Conservation (phyloP, 2,329 filamentous ascomycete genomes). For the Dendryphion nanum region DNA sequence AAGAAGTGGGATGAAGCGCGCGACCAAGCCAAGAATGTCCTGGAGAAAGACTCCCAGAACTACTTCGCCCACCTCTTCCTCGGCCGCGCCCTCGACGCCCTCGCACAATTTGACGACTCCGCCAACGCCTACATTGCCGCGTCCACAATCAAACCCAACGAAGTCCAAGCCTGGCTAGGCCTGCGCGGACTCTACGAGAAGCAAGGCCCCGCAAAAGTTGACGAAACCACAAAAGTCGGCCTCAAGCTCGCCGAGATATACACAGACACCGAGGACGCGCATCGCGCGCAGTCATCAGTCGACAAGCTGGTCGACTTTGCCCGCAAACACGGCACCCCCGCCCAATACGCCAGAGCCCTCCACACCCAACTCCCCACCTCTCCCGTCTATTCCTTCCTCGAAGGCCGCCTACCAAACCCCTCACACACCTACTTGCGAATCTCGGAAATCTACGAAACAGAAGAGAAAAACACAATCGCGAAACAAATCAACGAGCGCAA, state of each 20-base stretch:
- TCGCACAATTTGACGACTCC: slow-evolving; percentile 67
- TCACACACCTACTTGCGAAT: slow-evolving; percentile 78
- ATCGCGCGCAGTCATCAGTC: slow-evolving; percentile 62
- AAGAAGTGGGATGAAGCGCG: slow-evolving; percentile 77
- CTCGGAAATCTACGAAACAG: slow-evolving; percentile 77
- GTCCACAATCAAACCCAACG: slow-evolving; percentile 67
- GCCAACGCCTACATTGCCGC: slow-evolving; percentile 75
- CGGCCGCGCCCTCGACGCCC: slow-evolving; percentile 79
- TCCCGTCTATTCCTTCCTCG: slow-evolving; percentile 75
- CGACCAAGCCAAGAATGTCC: slow-evolving; percentile 64
- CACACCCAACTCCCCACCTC: slow-evolving; percentile 76
- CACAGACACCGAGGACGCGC: slow-evolving; percentile 60
- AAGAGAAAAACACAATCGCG: slow-evolving; percentile 88
- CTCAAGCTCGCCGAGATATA: slow-evolving; percentile 74
- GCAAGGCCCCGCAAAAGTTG: slow-evolving; percentile 66
- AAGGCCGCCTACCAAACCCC: slow-evolving; percentile 79
- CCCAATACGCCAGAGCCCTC: slow-evolving; percentile 75
- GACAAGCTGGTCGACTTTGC: slow-evolving; percentile 78
- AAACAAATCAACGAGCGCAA: slow-evolving; percentile 84
- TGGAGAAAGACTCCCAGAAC: slow-evolving; percentile 71
- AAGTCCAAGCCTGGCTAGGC: slow-evolving; percentile 88
- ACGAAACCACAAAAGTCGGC: slow-evolving; percentile 71
- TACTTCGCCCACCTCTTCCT: slow-evolving; percentile 90
- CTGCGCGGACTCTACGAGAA: slow-evolving; percentile 82
- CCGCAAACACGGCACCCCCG: slow-evolving; percentile 67